Percentiles rank a stretch among this genome's conserved stretches.
Conservation (phyloP, 305 asterid genomes). For the Solanum chacoense region DNA sequence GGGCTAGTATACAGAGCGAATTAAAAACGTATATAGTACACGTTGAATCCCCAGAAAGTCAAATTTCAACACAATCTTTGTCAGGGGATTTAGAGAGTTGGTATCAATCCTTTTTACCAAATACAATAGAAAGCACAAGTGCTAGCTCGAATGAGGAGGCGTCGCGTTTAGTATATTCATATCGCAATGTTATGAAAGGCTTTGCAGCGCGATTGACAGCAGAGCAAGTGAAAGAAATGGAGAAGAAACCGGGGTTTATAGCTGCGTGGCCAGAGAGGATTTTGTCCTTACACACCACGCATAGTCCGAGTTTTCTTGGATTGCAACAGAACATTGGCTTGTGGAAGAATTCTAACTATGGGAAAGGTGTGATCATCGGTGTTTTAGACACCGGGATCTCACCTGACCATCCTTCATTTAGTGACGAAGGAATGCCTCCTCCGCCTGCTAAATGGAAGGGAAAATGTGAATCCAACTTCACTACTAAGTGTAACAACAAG, state of each 20-base stretch:
- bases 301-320: slow-evolving; percentile 9
- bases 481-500: slow-evolving; percentile 7
- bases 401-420: slow-evolving; percentile 6
- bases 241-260: slow-evolving; percentile 24
- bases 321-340: neutral
- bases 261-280: slow-evolving; percentile 24
- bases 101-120: neutral
- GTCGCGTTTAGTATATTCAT: slow-evolving; percentile 27
- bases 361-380: slow-evolving; percentile 10
- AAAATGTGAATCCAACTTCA: slow-evolving; percentile 1
- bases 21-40: slow-evolving; percentile 16
- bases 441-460: slow-evolving; percentile 17
- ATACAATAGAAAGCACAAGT: neutral
- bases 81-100: neutral
- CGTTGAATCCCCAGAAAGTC: neutral
- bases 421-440: slow-evolving; percentile 5
- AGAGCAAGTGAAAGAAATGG: slow-evolving; percentile 28
- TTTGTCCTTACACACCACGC: slow-evolving; percentile 35
- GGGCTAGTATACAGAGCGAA: neutral
- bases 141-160: neutral
- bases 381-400: slow-evolving; percentile 10
- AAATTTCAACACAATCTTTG: neutral
- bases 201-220: slow-evolving; percentile 37
- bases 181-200: slow-evolving; percentile 32
- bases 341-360: slow-evolving; percentile 7